Conservation (phyloP, 306 rosid species). For the Ceratonia siliqua region DNA sequence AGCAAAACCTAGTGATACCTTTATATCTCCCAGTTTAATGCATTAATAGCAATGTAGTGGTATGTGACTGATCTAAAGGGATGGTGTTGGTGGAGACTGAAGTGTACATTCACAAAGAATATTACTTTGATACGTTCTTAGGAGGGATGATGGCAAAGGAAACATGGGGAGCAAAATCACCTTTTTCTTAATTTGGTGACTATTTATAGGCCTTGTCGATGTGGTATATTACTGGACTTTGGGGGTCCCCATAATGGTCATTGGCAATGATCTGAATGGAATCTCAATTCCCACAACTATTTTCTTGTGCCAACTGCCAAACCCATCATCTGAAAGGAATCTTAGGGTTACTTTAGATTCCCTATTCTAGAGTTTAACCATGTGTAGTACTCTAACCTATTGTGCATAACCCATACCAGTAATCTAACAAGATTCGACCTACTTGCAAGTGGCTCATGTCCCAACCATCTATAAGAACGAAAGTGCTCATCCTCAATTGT, state of each 20-base stretch:
- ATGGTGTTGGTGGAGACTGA: slow-evolving; percentile 37
- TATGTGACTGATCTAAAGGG: slow-evolving; percentile 36
- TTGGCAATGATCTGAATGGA: neutral
- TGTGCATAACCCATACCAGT: too few relatives aligned
- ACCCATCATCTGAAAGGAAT: neutral
- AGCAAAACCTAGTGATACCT: neutral
- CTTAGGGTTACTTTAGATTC: neutral
- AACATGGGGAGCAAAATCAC: slow-evolving; percentile 37
- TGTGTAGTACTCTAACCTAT: too few relatives aligned
- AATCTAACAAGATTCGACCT: too few relatives aligned
- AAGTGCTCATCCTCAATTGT: too few relatives aligned
- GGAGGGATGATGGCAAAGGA: slow-evolving; percentile 42
- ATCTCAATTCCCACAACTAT: neutral
- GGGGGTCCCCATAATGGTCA: neutral
- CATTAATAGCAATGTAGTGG: slow-evolving; percentile 29
- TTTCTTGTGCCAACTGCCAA: neutral
- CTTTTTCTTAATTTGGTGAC: neutral
- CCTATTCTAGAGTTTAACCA: neutral
- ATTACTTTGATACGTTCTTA: slow-evolving; percentile 29
- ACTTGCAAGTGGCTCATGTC: too few relatives aligned
- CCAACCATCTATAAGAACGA: too few relatives aligned
- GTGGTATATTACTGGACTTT: neutral
- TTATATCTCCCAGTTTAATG: neutral
- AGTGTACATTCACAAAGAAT: slow-evolving; percentile 41
- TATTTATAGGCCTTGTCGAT: neutral